A percentile compares a stretch with the other conserved stretches of the same genome.
These are phyloP conservation scores for Anastatica hierochuntica DNA, from an alignment of 345 rosid species.

Conservation along the genomic window DNA sequence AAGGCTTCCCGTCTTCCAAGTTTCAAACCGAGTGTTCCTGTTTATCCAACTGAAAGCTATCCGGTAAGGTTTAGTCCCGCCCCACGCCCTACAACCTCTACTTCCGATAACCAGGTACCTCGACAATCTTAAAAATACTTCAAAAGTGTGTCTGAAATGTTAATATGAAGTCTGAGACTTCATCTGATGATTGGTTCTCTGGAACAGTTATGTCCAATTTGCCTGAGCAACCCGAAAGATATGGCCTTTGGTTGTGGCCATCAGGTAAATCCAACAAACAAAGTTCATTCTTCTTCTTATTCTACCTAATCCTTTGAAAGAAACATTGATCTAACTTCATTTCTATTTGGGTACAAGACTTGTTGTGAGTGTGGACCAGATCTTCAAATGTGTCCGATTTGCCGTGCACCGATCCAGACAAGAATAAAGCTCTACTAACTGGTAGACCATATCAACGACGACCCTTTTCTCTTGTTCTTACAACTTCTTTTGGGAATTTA, in stretches of 20 bases:
- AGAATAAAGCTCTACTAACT: constrained; percentile 76
- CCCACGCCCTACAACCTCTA: constrained; percentile 39
- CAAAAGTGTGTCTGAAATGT: constrained; percentile 7
- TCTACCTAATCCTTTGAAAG: background rate
- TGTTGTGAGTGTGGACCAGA: constrained; percentile 77
- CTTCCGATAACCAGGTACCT: constrained; percentile 57
- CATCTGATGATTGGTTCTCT: background rate
- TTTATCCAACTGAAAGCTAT: constrained; percentile 33
- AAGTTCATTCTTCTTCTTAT: background rate
- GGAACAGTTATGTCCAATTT: constrained; percentile 74
- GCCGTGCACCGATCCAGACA: constrained; percentile 63
- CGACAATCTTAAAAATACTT: background rate
- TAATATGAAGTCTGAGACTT: background rate
- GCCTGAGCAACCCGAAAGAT: constrained; percentile 56
- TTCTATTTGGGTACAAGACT: constrained; percentile 36
- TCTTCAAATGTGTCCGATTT: constrained; percentile 71
- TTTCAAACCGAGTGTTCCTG: constrained; percentile 50
- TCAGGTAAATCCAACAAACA: constrained; percentile 48
- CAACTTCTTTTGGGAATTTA: constrained; percentile 3
- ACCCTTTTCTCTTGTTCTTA: constrained; percentile 3
- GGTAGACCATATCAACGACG: constrained; percentile 8
- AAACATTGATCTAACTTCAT: constrained; percentile 1
- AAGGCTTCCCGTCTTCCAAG: constrained; percentile 31
- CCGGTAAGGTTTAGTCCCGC: constrained; percentile 37
- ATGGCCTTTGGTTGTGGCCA: constrained; percentile 99